Evolutionary conservation across 106 monocot species (phyloP).

Genomic region (Allium fistulosum): DNA sequence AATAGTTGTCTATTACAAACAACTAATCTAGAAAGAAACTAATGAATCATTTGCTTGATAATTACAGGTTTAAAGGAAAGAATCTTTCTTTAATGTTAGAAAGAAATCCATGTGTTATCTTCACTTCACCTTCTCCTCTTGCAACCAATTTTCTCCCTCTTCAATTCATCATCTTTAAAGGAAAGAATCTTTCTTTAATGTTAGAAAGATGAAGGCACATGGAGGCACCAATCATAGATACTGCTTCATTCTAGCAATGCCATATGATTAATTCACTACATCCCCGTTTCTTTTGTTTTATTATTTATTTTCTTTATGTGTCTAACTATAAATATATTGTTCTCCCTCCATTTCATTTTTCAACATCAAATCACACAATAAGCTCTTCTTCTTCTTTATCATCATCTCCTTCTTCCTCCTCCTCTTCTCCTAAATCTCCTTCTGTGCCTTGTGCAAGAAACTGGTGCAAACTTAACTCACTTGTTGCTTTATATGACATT

Average conservation of each 20-base stretch:
- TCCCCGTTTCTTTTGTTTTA: not conserved
- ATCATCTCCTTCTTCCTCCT: slow-evolving; percentile 6
- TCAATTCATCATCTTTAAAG: slow-evolving; percentile 5
- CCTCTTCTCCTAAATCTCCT: not conserved
- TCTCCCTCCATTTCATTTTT: slow-evolving; percentile 7
- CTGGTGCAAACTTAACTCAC: not conserved
- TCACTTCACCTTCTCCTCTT: slow-evolving; percentile 5
- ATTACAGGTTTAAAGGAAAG: slow-evolving; percentile 13
- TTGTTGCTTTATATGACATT: no score
- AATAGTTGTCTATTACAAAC: no score
- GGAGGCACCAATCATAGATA: slow-evolving; percentile 6
- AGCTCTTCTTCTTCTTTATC: no score
- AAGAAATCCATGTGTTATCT: slow-evolving; percentile 13
- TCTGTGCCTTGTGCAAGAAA: slow-evolving; percentile 6
- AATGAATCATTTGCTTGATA: no score
- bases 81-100: slow-evolving; percentile 5
- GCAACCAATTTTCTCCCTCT: not conserved
- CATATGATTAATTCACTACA: slow-evolving; percentile 11
- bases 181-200: slow-evolving; percentile 3
- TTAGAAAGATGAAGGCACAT: not conserved
- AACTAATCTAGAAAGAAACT: no score
- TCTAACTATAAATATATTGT: slow-evolving; percentile 6
- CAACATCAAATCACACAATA: slow-evolving; percentile 4
- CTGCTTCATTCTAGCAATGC: slow-evolving; percentile 12
- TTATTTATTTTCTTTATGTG: not conserved